These are phyloP conservation scores for Helicostylum pulchrum DNA, from an alignment of 192 early-diverging fungal species.

Conservation along the genomic window DNA sequence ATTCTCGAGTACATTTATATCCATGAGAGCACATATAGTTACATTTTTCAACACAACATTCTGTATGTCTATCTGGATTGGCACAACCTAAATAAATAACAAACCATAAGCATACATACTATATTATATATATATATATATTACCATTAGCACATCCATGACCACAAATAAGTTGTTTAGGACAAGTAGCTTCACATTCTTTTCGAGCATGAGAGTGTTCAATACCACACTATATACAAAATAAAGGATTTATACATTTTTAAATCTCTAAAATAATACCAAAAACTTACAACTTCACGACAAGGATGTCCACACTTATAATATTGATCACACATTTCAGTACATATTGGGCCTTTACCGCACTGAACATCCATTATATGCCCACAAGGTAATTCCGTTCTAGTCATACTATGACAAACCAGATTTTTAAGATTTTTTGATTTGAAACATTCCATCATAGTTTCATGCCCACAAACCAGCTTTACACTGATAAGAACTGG, in stretches of 20 bases:
- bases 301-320: slow-evolving; percentile 27
- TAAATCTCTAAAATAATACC: background rate
- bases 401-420: background rate
- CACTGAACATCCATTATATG: background rate
- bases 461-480: slow-evolving; percentile 24
- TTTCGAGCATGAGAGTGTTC: slow-evolving; percentile 25
- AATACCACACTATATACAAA: slow-evolving; percentile 19
- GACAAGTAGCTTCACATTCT: slow-evolving; percentile 21
- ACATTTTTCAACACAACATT: slow-evolving; percentile 26
- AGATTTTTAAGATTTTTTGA: background rate
- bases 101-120: background rate
- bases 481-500: background rate
- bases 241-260: background rate
- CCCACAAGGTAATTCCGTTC: background rate
- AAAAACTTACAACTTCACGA: slow-evolving; percentile 1
- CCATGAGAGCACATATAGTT: slow-evolving; percentile 30
- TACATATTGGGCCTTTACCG: slow-evolving; percentile 5
- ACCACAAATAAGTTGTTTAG: slow-evolving; percentile 35
- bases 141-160: slow-evolving; percentile 32
- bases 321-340: background rate
- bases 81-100: slow-evolving; percentile 25
- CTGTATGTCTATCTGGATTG: slow-evolving; percentile 30
- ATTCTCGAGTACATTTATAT: slow-evolving; percentile 21
- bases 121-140: background rate
- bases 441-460: slow-evolving; percentile 2